phyloP scores from a whole-genome alignment of 768 basidiomycete species.

The Mycena haematopus region DNA sequence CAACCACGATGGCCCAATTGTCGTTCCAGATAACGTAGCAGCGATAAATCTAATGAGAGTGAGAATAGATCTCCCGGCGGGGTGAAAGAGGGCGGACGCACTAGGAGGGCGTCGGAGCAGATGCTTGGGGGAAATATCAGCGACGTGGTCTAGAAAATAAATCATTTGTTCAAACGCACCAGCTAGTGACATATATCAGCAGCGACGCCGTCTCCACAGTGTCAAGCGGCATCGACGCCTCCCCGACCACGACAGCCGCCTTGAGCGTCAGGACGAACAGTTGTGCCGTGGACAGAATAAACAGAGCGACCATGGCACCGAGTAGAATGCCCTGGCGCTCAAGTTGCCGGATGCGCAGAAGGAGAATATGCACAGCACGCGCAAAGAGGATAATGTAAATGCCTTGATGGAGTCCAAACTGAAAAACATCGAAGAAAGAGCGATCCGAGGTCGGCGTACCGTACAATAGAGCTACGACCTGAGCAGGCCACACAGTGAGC shows the following conservation, averaged over 20 bases:
- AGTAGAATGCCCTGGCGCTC: conserved; percentile 18
- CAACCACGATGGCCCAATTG: conserved; percentile 3
- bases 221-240: neutral
- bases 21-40: conserved; percentile 21
- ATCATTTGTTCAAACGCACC: neutral
- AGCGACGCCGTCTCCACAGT: conserved; percentile 1
- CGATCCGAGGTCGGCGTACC: neutral
- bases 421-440: neutral
- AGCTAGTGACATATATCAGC: conserved; percentile 20
- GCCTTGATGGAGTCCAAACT: neutral
- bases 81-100: neutral
- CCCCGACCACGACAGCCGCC: conserved; percentile 11
- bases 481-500: neutral
- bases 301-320: conserved; percentile 9
- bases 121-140: conserved; percentile 1
- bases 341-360: conserved; percentile 8
- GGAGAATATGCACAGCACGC: conserved; percentile 11
- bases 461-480: conserved; percentile 15
- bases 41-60: conserved; percentile 16
- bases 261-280: conserved; percentile 11
- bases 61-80: neutral
- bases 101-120: conserved; percentile 17
- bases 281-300: conserved; percentile 16
- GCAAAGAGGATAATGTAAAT: conserved; percentile 15
- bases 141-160: too few relatives aligned